Base-by-base conservation (phyloP, 2,329 filamentous ascomycete genomes). In the Mycosphaerella sp. region DNA sequence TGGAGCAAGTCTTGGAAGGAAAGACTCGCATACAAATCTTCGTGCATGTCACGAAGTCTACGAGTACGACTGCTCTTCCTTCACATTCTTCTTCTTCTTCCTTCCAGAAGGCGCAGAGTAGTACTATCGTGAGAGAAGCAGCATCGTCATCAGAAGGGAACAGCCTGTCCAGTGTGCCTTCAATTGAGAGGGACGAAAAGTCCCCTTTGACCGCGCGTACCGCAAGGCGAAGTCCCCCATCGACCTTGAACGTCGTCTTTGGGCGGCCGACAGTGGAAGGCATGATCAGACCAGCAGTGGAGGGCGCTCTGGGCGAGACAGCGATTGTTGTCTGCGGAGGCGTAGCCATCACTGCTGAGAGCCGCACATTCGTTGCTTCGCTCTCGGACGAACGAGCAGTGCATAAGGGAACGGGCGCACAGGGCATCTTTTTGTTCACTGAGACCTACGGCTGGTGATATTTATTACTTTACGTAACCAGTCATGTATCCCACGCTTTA, bases 361-460 rank as follows among this genome's bases (percentile, higher is more conserved):
- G 80, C 4, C 73, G 80, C 50, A 74, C 71, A 12, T 74, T 71
- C 49, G 79, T 80, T 0, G 79, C 79, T 2, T 70, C 62, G 7
- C 59, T 85, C 37, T 81, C 79, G 57, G 81, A 86, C 63, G 82
- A 85, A 65, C 71, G 82, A 27, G 82, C 80, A 3, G 80, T 85
- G 39, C 81, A 84, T 59, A 85, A 85, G 64, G 82, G 82, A 2
- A 84, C 79, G 0, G 81, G 80, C 0, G 82, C 82, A 12, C 80
- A 84, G 63, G 82, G 81, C 0, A 77, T 84, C 25, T 82, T 77
- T 62, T 63, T 82, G 28, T 79, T 82, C 66, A 75, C 75, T 0
- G 81, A 84, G 64, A 73, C 71, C 14, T 83, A 81, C 67, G 75
- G 73, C 3, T 81, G 62, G 63, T 66, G 30, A 41, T 9, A 28